Percentiles rank a stretch among this genome's conserved stretches.
These are phyloP conservation scores for Metschnikowia henanensis DNA, from an alignment of 805 yeast species.

Conservation along the genomic window DNA sequence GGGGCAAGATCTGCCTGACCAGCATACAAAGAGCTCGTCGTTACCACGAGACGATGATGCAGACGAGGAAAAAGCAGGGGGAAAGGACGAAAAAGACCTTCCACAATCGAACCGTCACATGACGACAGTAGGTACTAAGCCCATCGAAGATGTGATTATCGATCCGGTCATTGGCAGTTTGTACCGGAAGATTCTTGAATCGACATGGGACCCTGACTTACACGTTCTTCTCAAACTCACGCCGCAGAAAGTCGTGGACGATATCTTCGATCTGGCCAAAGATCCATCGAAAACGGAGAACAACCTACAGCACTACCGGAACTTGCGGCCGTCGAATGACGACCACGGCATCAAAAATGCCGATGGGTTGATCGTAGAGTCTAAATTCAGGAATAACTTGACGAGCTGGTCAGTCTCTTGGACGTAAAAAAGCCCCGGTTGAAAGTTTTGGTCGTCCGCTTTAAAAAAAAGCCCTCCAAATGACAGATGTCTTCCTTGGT, in stretches of 20 bases:
- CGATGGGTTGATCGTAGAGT: conserved; percentile 45
- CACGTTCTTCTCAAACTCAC: conserved; percentile 49
- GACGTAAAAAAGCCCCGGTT: conserved; percentile 9
- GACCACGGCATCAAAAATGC: conserved; percentile 25
- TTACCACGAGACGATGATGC: background rate
- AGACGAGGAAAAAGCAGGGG: background rate
- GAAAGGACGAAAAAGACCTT: background rate
- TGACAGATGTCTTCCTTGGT: conserved; percentile 9
- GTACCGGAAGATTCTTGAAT: conserved; percentile 54
- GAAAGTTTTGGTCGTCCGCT: background rate
- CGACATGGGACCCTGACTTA: conserved; percentile 59
- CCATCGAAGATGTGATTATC: conserved; percentile 27
- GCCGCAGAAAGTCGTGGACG: conserved; percentile 72
- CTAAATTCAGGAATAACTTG: conserved; percentile 36
- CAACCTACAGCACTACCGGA: conserved; percentile 22
- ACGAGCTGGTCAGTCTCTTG: conserved; percentile 33
- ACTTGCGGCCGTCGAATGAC: conserved; percentile 21
- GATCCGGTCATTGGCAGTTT: conserved; percentile 53
- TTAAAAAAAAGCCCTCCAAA: conserved; percentile 8
- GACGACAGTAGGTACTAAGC: conserved; percentile 11
- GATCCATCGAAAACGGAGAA: conserved; percentile 16
- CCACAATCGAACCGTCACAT: conserved; percentile 5
- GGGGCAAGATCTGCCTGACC: conserved; percentile 1
- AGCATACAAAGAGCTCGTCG: background rate
- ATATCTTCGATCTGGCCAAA: conserved; percentile 54